phyloP scores from a whole-genome alignment of 805 yeast species.

The Pichia cephalocereana region DNA sequence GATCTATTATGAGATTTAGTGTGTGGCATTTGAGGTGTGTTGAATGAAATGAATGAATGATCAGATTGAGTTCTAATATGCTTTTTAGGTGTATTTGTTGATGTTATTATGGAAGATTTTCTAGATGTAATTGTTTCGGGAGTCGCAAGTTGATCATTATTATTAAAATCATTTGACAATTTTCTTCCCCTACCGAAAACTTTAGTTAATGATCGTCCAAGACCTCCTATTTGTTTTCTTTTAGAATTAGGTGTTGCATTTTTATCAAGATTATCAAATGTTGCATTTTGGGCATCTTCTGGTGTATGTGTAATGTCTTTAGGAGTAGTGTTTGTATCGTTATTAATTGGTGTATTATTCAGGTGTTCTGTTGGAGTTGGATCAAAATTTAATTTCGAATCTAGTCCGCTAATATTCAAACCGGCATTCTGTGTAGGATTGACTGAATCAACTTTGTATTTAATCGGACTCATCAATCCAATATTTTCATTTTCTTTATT shows the following conservation, averaged over 20 bases:
- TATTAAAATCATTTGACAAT: conserved; percentile 13
- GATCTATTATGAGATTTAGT: conserved; percentile 34
- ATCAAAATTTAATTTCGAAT: neutral
- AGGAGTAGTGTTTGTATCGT: neutral
- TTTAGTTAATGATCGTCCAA: conserved; percentile 18
- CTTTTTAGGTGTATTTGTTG: conserved; percentile 2
- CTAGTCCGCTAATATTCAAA: conserved; percentile 18
- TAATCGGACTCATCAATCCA: conserved; percentile 6
- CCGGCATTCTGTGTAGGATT: conserved; percentile 9
- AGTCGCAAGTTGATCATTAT: neutral
- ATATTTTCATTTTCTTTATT: neutral
- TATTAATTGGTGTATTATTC: neutral
- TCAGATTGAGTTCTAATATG: conserved; percentile 22
- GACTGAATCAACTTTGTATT: neutral
- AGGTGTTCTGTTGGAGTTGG: neutral
- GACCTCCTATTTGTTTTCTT: conserved; percentile 10
- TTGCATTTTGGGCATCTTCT: neutral
- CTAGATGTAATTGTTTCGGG: conserved; percentile 5
- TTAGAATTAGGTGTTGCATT: conserved; percentile 2
- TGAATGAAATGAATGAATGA: conserved; percentile 26
- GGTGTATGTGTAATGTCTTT: conserved; percentile 1
- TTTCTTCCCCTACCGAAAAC: conserved; percentile 25
- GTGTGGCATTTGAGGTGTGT: conserved; percentile 38
- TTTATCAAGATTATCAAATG: neutral
- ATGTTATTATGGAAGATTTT: neutral